Percentiles rank a stretch among this genome's conserved stretches.
Evolutionary conservation across 768 basidiomycete genomes (phyloP).

Genomic region (Phylloporus arenicola): DNA sequence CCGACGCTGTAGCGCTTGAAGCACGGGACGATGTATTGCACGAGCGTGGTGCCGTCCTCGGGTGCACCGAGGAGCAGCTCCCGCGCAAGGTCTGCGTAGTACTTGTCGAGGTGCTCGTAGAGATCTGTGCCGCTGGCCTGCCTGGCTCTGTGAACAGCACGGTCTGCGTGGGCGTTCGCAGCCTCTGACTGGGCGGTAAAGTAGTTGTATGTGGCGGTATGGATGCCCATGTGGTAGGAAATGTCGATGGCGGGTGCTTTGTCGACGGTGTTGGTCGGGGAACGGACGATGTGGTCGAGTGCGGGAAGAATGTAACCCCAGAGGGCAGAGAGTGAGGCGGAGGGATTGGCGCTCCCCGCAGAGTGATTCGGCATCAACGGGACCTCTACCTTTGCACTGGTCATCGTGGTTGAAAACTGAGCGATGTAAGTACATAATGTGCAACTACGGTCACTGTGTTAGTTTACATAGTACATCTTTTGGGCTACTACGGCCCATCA

Average conservation of each 20-base stretch:
- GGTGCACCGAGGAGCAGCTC: conserved; percentile 61
- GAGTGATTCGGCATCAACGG: conserved; percentile 45
- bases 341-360: conserved; percentile 65
- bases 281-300: conserved; percentile 69
- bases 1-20: conserved; percentile 69
- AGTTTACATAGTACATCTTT: conserved; percentile 12
- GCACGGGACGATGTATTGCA: conserved; percentile 66
- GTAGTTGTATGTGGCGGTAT: conserved; percentile 82
- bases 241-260: conserved; percentile 71
- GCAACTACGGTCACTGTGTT: too few relatives aligned
- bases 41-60: conserved; percentile 57
- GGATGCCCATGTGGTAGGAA: conserved; percentile 68
- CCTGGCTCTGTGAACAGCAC: conserved; percentile 24
- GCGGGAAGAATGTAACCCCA: conserved; percentile 76
- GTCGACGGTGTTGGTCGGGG: conserved; percentile 51
- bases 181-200: conserved; percentile 56
- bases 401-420: not conserved
- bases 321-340: conserved; percentile 63
- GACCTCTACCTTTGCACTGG: conserved; percentile 3
- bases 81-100: conserved; percentile 55
- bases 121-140: conserved; percentile 57
- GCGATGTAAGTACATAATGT: too few relatives aligned
- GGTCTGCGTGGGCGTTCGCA: conserved; percentile 21
- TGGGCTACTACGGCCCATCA: not conserved
- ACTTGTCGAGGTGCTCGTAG: conserved; percentile 69